phyloP scores from a whole-genome alignment of 202 grass and related monocot genomes.

The Digitaria exilis region DNA sequence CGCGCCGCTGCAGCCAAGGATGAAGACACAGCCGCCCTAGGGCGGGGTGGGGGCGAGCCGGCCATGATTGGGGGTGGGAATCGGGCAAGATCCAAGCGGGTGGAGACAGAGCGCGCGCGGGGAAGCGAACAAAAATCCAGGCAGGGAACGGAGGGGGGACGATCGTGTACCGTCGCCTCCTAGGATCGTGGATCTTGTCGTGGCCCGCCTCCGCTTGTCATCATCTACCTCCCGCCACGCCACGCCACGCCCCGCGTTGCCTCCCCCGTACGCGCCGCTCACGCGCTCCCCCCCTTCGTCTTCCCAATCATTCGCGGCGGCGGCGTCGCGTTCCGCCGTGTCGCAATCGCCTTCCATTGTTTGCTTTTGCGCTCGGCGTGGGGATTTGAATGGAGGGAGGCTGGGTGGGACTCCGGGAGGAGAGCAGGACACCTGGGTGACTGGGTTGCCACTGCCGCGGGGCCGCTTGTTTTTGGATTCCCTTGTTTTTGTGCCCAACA shows the following conservation, averaged over 20 bases:
- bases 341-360: not conserved
- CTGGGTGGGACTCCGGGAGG: not conserved
- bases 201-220: conserved; percentile 41
- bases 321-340: conserved; percentile 6
- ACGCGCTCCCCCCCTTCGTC: not conserved
- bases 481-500: too few relatives aligned
- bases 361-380: not conserved
- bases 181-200: conserved; percentile 64
- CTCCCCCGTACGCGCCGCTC: conserved; percentile 28
- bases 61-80: conserved; percentile 41
- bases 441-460: not conserved
- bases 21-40: conserved; percentile 14
- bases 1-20: not conserved
- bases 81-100: conserved; percentile 47
- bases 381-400: conserved; percentile 1
- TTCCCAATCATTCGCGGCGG: conserved; percentile 45
- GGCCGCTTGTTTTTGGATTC: not conserved
- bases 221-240: conserved; percentile 7
- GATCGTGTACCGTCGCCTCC: conserved; percentile 44
- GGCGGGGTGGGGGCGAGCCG: too few relatives aligned
- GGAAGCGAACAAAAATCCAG: conserved; percentile 55
- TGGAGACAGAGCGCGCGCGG: conserved; percentile 30
- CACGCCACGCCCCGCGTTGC: not conserved
- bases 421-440: not conserved
- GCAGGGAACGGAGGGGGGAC: conserved; percentile 29